Conservation (phyloP, 495 filamentous ascomycete genomes). For the Poronia punctata region DNA sequence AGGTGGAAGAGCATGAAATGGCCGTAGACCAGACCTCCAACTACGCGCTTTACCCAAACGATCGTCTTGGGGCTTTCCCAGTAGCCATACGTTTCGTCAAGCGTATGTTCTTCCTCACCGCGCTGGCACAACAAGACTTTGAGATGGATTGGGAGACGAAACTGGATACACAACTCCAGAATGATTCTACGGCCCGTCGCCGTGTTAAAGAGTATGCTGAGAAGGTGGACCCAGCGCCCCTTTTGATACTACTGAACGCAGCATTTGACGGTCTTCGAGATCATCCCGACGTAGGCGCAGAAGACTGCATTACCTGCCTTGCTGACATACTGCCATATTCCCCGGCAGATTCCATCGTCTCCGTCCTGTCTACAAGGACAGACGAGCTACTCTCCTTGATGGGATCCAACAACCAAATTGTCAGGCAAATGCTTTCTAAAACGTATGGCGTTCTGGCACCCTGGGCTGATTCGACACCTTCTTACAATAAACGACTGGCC, state of each 20-base stretch:
- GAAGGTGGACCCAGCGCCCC: slow-evolving; percentile 15
- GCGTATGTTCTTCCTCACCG: slow-evolving; percentile 65
- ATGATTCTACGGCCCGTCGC: slow-evolving; percentile 53
- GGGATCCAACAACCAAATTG: slow-evolving; percentile 59
- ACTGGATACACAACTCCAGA: slow-evolving; percentile 60
- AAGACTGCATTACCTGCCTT: slow-evolving; percentile 53
- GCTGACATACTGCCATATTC: slow-evolving; percentile 61
- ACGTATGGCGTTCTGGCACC: slow-evolving; percentile 68
- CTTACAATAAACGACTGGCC: slow-evolving; percentile 12
- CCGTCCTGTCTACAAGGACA: slow-evolving; percentile 39
- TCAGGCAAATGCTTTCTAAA: slow-evolving; percentile 56
- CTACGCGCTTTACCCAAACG: slow-evolving; percentile 30
- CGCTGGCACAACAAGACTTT: slow-evolving; percentile 54
- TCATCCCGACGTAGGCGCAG: slow-evolving; percentile 22
- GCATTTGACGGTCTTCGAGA: slow-evolving; percentile 23
- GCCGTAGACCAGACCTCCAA: slow-evolving; percentile 17
- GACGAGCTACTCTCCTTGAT: slow-evolving; percentile 50
- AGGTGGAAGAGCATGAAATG: slow-evolving; percentile 17
- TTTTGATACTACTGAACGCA: slow-evolving; percentile 24
- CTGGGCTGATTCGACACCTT: slow-evolving; percentile 13
- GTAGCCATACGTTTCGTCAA: slow-evolving; percentile 64
- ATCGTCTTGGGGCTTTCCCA: slow-evolving; percentile 48
- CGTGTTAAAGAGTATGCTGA: slow-evolving; percentile 44
- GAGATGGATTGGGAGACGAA: slow-evolving; percentile 82
- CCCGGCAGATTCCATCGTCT: slow-evolving; percentile 44